Conservation (phyloP, 495 filamentous ascomycete species). For the Barbatosphaeria neglecta region DNA sequence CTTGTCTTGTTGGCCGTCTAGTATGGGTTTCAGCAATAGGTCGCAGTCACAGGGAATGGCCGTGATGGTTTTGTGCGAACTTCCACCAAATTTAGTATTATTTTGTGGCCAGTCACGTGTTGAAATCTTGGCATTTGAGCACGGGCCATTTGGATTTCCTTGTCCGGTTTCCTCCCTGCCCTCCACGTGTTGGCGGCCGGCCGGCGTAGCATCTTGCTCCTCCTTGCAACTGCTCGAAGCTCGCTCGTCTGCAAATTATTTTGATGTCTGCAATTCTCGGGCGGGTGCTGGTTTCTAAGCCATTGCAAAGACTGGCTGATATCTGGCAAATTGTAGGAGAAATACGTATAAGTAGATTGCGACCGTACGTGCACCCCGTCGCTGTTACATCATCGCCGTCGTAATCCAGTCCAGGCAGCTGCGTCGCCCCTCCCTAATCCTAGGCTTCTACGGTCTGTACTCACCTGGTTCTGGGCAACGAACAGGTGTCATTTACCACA, state of each 20-base stretch:
- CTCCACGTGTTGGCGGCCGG: no score
- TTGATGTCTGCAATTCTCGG: no score
- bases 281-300: no score
- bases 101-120: conserved; percentile 10
- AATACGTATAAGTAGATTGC: no score
- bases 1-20: conserved; percentile 4
- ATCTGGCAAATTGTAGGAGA: no score
- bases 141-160: not conserved
- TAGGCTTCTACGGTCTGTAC: not conserved
- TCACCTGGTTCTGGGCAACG: no score
- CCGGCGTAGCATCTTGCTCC: not conserved
- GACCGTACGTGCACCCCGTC: no score
- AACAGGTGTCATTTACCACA: not conserved
- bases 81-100: conserved; percentile 7
- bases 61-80: conserved; percentile 18
- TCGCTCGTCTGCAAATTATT: no score
- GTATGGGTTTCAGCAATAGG: conserved; percentile 13
- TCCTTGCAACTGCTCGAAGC: not conserved
- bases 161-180: no score
- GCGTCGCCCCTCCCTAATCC: not conserved
- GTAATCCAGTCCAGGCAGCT: not conserved
- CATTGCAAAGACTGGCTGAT: not conserved
- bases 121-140: not conserved
- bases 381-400: not conserved
- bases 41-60: conserved; percentile 15